Base-by-base conservation (phyloP, 1,284 basidiomycete genomes). In the Ceratobasidium sp. region DNA sequence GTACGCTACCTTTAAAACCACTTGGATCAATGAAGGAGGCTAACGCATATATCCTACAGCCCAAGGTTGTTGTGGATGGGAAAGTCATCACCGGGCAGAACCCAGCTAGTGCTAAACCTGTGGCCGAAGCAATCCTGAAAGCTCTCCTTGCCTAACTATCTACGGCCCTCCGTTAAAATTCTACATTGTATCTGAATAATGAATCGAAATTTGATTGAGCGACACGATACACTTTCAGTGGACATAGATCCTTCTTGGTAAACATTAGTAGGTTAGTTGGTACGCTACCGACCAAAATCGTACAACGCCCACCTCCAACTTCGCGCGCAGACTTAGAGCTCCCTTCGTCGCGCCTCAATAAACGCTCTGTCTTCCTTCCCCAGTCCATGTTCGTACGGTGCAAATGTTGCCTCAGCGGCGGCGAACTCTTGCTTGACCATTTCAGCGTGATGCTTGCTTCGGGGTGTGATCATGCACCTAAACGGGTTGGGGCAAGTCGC, bases 61-160 rank as follows among this genome's bases (percentile, higher is more conserved):
- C 79, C 7, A 83, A 85, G 76, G 85, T 89, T 43, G 79, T 85
- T 28, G 82, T 84, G 43, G 81, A 84, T 59, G 84, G 84, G 14
- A 82, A 83, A 32, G 79, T 87, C 52, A 81, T 83, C 75, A 90
- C 89, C 38, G 91, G 92, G 21, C 90, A 91, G 78, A 92, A 93
- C 82, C 90, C 91, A 1, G 87, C 86, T 5, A 89, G 87, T 54
- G 88, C 90, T 21, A 80, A 77, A 49, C 81, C 81, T 0, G 75
- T 89, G 38, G 88, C 81, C n/a, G 80, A 88, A 75, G 85, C 80
- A 21, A 81, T 90, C 72, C 80, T 87, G 74, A 77, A 81, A 71
- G 74, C 76, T 11, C 35, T 38, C 11, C 35, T 38, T 11, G 35
- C 35, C 35, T 38, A 38, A 11, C 35, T 38, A 38, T 38, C 4